These are phyloP conservation scores for Cladorrhinum sp. DNA, from an alignment of 2,329 filamentous ascomycete genomes.

Conservation along the genomic window DNA sequence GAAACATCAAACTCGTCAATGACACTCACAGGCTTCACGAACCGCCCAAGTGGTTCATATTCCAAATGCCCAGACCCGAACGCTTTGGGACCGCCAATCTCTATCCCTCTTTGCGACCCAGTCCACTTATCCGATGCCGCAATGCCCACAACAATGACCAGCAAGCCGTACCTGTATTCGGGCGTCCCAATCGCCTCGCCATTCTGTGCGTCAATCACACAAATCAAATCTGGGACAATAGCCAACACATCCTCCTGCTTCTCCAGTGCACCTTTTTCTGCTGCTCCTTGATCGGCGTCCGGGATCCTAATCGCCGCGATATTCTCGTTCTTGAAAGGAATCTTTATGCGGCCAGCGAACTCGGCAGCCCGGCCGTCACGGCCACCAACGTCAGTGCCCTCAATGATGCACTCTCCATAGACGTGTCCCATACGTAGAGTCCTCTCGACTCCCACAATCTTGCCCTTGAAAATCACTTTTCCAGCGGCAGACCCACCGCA, in stretches of 20 bases:
- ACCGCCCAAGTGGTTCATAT: slow-evolving; percentile 47
- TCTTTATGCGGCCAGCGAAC: slow-evolving; percentile 52
- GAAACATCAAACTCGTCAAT: slow-evolving; percentile 46
- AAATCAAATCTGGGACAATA: slow-evolving; percentile 55
- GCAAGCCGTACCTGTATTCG: slow-evolving; percentile 53
- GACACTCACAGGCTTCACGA: slow-evolving; percentile 48
- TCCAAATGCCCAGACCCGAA: slow-evolving; percentile 48
- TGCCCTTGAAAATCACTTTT: slow-evolving; percentile 60
- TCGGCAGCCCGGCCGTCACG: too few relatives aligned
- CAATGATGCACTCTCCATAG: slow-evolving; percentile 57
- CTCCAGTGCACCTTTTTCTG: slow-evolving; percentile 32
- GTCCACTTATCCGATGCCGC: slow-evolving; percentile 46
- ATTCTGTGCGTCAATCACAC: slow-evolving; percentile 53
- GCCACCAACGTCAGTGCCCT: slow-evolving; percentile 47
- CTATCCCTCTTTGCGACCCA: slow-evolving; percentile 43
- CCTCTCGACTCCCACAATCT: slow-evolving; percentile 60
- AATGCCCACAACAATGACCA: slow-evolving; percentile 49
- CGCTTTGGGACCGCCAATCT: slow-evolving; percentile 47
- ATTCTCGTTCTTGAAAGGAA: slow-evolving; percentile 74
- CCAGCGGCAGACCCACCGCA: slow-evolving; percentile 52
- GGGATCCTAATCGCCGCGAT: slow-evolving; percentile 52
- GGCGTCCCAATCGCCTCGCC: slow-evolving; percentile 56
- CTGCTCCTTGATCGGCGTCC: slow-evolving; percentile 11
- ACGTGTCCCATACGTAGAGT: slow-evolving; percentile 55
- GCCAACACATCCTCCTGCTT: slow-evolving; percentile 44